phyloP scores from a whole-genome alignment of 2,329 filamentous ascomycete genomes.

The Ophiostoma montium region DNA sequence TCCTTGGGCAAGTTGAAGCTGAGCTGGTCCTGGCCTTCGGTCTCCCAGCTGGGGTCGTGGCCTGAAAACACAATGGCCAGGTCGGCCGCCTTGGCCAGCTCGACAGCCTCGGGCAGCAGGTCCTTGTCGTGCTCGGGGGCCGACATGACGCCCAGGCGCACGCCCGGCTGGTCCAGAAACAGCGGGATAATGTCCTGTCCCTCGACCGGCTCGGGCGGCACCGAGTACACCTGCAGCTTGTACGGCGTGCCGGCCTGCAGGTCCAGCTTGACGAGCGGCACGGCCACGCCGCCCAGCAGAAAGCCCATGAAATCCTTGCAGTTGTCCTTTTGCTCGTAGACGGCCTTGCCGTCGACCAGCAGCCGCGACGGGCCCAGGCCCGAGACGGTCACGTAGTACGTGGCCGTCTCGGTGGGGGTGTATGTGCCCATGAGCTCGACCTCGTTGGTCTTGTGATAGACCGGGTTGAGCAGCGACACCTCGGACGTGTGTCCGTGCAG shows the following conservation, averaged over 20 bases:
- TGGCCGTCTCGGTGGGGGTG: background rate
- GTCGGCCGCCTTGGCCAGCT: background rate
- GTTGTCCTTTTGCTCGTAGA: background rate
- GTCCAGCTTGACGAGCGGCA: background rate
- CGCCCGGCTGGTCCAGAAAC: background rate
- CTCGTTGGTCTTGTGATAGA: background rate
- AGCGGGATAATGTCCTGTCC: background rate
- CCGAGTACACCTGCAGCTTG: background rate
- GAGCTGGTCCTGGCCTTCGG: background rate
- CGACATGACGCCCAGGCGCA: slow-evolving; percentile 3
- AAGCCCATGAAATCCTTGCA: background rate
- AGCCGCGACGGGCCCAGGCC: background rate
- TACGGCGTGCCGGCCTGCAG: background rate
- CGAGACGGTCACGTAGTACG: background rate
- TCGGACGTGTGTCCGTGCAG: background rate
- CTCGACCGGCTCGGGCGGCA: background rate
- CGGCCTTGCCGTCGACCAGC: background rate
- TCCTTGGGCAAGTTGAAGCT: slow-evolving; percentile 1
- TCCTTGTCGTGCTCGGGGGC: background rate
- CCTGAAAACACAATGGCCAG: slow-evolving; percentile 1
- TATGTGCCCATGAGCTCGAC: background rate
- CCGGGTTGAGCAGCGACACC: background rate
- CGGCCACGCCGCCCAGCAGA: background rate
- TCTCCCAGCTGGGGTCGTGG: slow-evolving; percentile 1
- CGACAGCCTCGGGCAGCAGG: background rate